Conservation (phyloP, 371 early-diverging fungal genomes). For the Apophysomyces variabilis region DNA sequence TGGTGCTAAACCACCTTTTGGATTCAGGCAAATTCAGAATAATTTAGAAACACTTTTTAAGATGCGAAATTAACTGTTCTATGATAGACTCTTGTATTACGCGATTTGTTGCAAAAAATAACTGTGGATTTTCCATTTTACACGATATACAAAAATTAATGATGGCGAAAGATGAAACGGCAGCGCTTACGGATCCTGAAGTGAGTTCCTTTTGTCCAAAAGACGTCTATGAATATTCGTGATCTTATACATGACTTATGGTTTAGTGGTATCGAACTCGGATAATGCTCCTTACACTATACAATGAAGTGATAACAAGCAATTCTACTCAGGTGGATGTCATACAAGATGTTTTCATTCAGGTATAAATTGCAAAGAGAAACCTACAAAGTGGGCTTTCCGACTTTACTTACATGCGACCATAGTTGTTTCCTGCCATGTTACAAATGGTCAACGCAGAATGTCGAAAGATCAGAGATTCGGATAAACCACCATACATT, state of each 20-base stretch:
- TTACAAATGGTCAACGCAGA: conserved; percentile 6
- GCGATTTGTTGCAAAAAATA: neutral
- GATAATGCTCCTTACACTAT: neutral
- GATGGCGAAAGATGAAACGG: conserved; percentile 1
- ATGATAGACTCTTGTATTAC: neutral
- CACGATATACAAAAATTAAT: conserved; percentile 1
- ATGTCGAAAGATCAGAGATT: conserved; percentile 5
- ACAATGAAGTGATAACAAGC: conserved; percentile 2
- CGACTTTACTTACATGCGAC: neutral
- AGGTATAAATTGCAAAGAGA: neutral
- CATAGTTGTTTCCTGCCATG: conserved; percentile 1
- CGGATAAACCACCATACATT: neutral
- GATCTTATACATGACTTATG: neutral
- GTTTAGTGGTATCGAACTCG: conserved; percentile 1
- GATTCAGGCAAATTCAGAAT: neutral
- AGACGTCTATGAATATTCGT: neutral
- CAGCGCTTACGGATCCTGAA: neutral
- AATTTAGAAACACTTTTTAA: neutral
- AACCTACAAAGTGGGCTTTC: too few relatives aligned
- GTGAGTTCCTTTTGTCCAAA: neutral
- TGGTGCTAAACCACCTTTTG: neutral
- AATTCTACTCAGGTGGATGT: neutral
- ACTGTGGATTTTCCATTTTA: neutral
- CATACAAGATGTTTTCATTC: neutral
- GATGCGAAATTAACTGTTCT: neutral